Base-by-base conservation (phyloP, 225 moss, liverwort and hornwort species). In the Takakia lepidozioides region DNA sequence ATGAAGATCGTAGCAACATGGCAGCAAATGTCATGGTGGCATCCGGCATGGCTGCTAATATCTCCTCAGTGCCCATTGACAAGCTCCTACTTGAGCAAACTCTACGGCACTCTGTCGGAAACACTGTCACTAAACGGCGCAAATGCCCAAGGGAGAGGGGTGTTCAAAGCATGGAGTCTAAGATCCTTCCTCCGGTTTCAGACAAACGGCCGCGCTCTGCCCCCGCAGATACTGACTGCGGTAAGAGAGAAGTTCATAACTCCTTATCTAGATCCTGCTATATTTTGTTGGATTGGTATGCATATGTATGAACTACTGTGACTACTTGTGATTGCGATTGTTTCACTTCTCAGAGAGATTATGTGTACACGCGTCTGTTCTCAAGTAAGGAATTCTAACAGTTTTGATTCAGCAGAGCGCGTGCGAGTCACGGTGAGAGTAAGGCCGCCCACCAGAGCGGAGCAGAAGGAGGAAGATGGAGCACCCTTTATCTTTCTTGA, bases 401-500 rank as follows among this genome's bases (percentile, higher is more conserved):
- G n/a, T n/a, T n/a, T n/a, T n/a, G n/a, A n/a, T n/a, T n/a, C n/a
- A n/a, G n/a, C n/a, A 85, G 91, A 91, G 61, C 66, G 91, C 25
- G 86, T 91, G 29, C 74, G 81, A 37, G 91, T 86, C 32, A 84
- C 91, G 7, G 78, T 91, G 37, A 67, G 91, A 51, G 68, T 86
- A 23, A 72, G 86, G 57, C 91, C 91, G 22, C 75, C 83, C 0
- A 73, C 86, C 1, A 73, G 60, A 34, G 65, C 58, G 17, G 83
- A 81, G 69, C 81, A 86, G 54, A 72, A 52, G 51, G 75, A 88
- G 29, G 83, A 81, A 42, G 83, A 78, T 58, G 81, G 75, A 0
- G 63, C 73, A 16, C 91, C 86, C 15, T 91, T 81, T 37, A 91
- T 86, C 26, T 86, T 86, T 58, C 48, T 91, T 20, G 91, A 91